Percentiles rank a stretch among this genome's conserved stretches.
phyloP scores from a whole-genome alignment of 140 eudicot genomes.

The Eryngium alpinum region DNA sequence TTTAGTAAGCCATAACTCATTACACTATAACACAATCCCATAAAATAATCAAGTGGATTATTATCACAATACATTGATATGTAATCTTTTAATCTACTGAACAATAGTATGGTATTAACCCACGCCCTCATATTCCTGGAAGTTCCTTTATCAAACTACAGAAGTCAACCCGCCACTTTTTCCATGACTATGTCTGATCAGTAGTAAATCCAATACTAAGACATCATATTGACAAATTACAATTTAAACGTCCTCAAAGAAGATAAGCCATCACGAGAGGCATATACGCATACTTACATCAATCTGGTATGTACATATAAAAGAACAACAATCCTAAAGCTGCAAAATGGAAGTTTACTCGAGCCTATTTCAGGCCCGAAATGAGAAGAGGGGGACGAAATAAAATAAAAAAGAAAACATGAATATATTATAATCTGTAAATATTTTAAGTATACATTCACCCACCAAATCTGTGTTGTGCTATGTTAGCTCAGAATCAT shows the following conservation, averaged over 20 bases:
- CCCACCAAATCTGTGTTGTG: too few relatives aligned
- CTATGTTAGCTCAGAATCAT: too few relatives aligned
- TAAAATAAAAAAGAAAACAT: too few relatives aligned
- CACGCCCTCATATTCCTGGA: neutral
- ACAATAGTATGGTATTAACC: neutral
- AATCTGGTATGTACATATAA: neutral
- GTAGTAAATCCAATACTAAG: neutral
- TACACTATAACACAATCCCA: conserved; percentile 30
- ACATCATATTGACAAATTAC: neutral
- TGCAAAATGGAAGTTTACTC: neutral
- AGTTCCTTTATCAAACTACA: too few relatives aligned
- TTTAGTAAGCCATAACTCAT: conserved; percentile 71
- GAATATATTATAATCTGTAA: neutral
- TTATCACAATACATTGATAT: neutral
- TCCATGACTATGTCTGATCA: neutral
- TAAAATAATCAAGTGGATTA: neutral
- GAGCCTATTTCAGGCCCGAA: neutral
- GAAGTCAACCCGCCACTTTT: neutral
- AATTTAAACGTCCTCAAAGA: neutral
- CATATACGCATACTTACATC: neutral
- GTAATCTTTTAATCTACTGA: neutral
- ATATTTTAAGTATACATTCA: too few relatives aligned
- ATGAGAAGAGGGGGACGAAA: neutral
- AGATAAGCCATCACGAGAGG: neutral
- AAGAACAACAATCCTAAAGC: neutral